These are phyloP conservation scores for Dactylellina sp. DNA, from an alignment of 2,329 filamentous ascomycete genomes.

Conservation along the genomic window DNA sequence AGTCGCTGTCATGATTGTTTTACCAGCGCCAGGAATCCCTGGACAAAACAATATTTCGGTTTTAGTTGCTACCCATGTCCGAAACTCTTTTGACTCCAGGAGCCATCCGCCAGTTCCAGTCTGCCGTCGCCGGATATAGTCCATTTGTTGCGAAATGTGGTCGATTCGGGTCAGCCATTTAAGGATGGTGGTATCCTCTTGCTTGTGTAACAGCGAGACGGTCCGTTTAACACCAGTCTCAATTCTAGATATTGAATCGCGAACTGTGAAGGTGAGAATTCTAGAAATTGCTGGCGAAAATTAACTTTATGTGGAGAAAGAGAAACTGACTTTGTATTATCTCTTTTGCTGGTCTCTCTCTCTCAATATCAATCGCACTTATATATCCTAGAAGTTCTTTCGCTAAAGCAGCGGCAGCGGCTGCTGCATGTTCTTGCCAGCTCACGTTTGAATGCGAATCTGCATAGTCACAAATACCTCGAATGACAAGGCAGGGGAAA, in stretches of 20 bases:
- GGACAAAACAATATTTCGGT: slow-evolving; percentile 21
- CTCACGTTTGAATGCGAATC: slow-evolving; percentile 12
- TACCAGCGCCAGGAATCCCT: slow-evolving; percentile 65
- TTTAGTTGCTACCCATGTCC: slow-evolving; percentile 61
- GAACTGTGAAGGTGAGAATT: background rate
- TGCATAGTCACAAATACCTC: slow-evolving; percentile 31
- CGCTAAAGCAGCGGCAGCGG: slow-evolving; percentile 56
- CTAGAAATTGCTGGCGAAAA: no score
- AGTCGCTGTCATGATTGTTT: slow-evolving; percentile 66
- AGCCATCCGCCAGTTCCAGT: slow-evolving; percentile 67
- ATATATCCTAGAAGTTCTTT: slow-evolving; percentile 41
- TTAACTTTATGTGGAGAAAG: background rate
- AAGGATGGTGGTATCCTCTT: slow-evolving; percentile 4
- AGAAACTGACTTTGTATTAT: slow-evolving; percentile 2
- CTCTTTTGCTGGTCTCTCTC: slow-evolving; percentile 9
- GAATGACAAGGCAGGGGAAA: slow-evolving; percentile 14
- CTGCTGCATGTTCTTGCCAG: slow-evolving; percentile 24
- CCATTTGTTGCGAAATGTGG: background rate
- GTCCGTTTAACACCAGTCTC: background rate
- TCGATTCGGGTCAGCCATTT: slow-evolving; percentile 28
- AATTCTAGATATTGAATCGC: background rate
- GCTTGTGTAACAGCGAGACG: slow-evolving; percentile 1
- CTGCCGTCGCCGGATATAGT: slow-evolving; percentile 62
- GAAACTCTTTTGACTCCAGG: slow-evolving; percentile 63
- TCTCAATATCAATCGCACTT: background rate